phyloP scores from a whole-genome alignment of 495 filamentous ascomycete genomes.

The Immersiella caudata region DNA sequence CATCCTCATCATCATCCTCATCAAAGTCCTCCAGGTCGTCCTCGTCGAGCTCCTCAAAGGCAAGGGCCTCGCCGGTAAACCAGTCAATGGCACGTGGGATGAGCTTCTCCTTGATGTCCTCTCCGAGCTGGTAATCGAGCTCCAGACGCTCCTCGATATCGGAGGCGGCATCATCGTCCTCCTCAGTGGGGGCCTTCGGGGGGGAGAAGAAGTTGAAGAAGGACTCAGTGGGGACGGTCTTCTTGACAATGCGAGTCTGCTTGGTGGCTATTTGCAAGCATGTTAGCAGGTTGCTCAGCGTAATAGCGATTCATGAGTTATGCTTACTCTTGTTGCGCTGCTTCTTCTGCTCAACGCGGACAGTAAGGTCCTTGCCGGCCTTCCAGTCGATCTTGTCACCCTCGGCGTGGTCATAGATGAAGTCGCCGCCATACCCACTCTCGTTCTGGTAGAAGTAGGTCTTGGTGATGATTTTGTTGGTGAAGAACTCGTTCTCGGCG shows the following conservation, averaged over 20 bases:
- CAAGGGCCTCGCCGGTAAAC: constrained; percentile 98
- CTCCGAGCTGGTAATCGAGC: constrained; percentile 97
- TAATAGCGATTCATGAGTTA: not conserved
- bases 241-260: constrained; percentile 98
- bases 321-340: constrained; percentile 97
- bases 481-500: constrained; percentile 90
- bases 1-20: constrained; percentile 86
- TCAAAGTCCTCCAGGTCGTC: constrained; percentile 87
- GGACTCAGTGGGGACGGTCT: constrained; percentile 95
- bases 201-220: constrained; percentile 99
- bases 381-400: constrained; percentile 99
- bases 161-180: constrained; percentile 75
- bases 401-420: constrained; percentile 99
- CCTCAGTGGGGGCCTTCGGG: constrained; percentile 78
- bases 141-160: constrained; percentile 98
- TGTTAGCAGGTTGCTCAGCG: constrained; percentile 32
- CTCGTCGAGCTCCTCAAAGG: constrained; percentile 92
- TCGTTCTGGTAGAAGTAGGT: constrained; percentile 99
- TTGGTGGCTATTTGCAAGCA: constrained; percentile 73
- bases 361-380: constrained; percentile 85
- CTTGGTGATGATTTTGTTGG: constrained; percentile 95
- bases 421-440: constrained; percentile 96
- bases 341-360: constrained; percentile 96
- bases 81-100: constrained; percentile 99
- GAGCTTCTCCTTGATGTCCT: constrained; percentile 99